Percentiles rank a stretch among this genome's conserved stretches.
Evolutionary conservation across 2,329 filamentous ascomycete species (phyloP).

Genomic region (Penicillium expansum): DNA sequence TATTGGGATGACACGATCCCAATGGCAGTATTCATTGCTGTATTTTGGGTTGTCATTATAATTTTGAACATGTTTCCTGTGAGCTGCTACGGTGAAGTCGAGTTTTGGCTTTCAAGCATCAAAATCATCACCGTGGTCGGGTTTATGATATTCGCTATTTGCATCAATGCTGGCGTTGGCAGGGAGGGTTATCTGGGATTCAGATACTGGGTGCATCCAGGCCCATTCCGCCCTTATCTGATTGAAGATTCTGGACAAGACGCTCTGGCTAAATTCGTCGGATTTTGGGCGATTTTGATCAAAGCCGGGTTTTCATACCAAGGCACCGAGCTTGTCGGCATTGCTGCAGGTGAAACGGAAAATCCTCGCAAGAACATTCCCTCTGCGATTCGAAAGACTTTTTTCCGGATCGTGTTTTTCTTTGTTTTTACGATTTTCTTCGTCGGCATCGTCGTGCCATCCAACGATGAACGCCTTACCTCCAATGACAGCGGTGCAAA

Average conservation of each 20-base stretch:
- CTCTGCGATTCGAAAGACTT: constrained; percentile 69
- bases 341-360: constrained; percentile 72
- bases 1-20: constrained; percentile 7
- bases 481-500: constrained; percentile 26
- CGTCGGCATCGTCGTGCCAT: constrained; percentile 68
- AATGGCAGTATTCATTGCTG: constrained; percentile 6
- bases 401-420: constrained; percentile 69
- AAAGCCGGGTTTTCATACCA: constrained; percentile 43
- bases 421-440: constrained; percentile 54
- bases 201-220: constrained; percentile 8
- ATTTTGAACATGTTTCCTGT: constrained; percentile 9
- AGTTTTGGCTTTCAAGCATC: constrained; percentile 10
- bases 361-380: constrained; percentile 72
- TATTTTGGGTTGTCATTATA: constrained; percentile 9
- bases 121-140: constrained; percentile 8
- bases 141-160: constrained; percentile 67
- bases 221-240: constrained; percentile 61
- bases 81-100: constrained; percentile 7
- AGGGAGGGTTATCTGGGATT: constrained; percentile 6
- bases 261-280: constrained; percentile 64
- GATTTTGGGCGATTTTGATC: constrained; percentile 54
- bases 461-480: constrained; percentile 54
- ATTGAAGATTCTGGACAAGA: constrained; percentile 78
- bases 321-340: constrained; percentile 72
- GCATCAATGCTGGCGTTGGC: constrained; percentile 6